A percentile compares a stretch with the other conserved stretches of the same genome.
Evolutionary conservation across 257 asterid genomes (phyloP).

Genomic region (Solanum virginianum): DNA sequence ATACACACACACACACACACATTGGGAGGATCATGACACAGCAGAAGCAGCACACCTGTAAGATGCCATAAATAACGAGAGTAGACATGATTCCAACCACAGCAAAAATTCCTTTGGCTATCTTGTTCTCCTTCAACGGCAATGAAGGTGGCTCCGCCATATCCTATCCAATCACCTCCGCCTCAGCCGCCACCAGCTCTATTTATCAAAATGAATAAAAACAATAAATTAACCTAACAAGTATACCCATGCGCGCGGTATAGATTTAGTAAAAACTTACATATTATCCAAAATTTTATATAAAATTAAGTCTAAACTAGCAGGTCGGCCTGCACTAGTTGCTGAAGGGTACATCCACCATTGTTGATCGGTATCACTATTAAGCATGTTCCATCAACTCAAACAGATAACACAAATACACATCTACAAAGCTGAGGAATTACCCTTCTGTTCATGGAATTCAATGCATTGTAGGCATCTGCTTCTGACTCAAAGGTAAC

Average conservation of each 20-base stretch:
- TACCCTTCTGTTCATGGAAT: conserved; percentile 62
- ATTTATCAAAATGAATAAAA: neutral
- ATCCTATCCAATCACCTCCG: conserved; percentile 50
- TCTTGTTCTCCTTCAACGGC: conserved; percentile 46
- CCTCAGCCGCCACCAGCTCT: conserved; percentile 6
- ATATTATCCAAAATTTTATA: neutral
- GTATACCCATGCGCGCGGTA: neutral
- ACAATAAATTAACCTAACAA: neutral
- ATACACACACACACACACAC: neutral
- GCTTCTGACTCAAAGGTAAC: conserved; percentile 44
- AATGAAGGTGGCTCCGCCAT: conserved; percentile 55
- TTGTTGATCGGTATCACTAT: neutral
- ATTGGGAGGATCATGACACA: neutral
- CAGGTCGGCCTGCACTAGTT: neutral
- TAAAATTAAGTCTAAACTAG: neutral
- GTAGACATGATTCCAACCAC: conserved; percentile 89
- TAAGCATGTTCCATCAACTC: neutral
- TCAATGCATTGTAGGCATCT: conserved; percentile 50
- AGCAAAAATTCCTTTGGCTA: conserved; percentile 58
- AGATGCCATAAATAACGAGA: conserved; percentile 71
- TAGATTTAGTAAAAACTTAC: neutral
- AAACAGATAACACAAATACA: neutral
- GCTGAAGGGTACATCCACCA: neutral
- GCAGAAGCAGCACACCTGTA: conserved; percentile 47
- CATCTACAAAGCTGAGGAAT: neutral